Conservation (phyloP, 139 green algal genomes). For the Chlorella sp. region DNA sequence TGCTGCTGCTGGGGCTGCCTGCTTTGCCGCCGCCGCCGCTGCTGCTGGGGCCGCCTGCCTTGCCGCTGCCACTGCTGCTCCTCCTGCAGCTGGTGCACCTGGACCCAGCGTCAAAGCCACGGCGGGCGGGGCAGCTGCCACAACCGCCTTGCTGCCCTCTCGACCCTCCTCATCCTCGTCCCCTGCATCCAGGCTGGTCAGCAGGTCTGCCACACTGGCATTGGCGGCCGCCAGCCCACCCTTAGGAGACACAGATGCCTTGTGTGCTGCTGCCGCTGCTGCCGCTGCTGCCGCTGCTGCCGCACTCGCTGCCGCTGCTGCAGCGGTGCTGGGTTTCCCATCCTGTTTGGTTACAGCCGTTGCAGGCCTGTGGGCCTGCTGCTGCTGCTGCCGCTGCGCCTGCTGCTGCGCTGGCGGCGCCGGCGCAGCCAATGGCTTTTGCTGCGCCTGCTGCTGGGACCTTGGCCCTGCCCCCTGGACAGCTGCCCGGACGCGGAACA, state of each 20-base stretch:
- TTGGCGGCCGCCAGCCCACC: background rate
- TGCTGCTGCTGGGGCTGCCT: background rate
- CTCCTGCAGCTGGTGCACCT: background rate
- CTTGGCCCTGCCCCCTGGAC: background rate
- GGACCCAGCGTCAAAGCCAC: background rate
- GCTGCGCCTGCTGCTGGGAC: background rate
- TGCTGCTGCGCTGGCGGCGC: background rate
- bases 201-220: background rate
- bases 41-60: background rate
- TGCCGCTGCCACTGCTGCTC: background rate
- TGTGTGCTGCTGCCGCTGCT: background rate
- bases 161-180: background rate
- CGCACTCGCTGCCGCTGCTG: background rate
- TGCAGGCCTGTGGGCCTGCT: background rate
- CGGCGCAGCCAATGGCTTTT: background rate
- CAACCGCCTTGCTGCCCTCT: background rate
- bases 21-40: background rate
- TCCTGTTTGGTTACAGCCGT: background rate
- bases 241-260: background rate
- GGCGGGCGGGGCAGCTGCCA: background rate
- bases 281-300: background rate
- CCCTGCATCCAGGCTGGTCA: background rate
- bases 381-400: constrained; percentile 3
- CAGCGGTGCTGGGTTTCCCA: no score
- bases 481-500: background rate